Base-by-base conservation (phyloP, 768 basidiomycete genomes). In the Pleurotus cornucopiae region DNA sequence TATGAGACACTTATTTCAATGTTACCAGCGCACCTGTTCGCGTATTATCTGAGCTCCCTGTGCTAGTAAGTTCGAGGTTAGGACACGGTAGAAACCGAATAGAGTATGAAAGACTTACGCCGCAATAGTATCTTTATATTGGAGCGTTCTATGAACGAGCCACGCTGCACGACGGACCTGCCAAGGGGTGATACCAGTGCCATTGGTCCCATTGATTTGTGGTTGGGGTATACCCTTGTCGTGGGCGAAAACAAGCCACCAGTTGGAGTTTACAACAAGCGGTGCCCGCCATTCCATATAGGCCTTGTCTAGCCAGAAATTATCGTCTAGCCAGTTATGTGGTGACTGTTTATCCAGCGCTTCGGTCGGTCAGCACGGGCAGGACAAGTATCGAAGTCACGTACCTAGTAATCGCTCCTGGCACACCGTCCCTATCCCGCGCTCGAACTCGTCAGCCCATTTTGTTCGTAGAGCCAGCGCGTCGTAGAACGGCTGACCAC, bases 261-360 rank as follows among this genome's bases (percentile, higher is more conserved):
- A 98, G 65, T 97, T 98, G 2, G 94, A 95, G 68, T 98, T 88
- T 61, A 98, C 72, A 55, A 90, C 76, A 9, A 98, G 73, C 0
- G 95, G 94, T 0, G 83, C 82, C 30, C 95, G 81, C 85, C 87
- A 92, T 70, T 91, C 88, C 48, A 89, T 84, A 68, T 98, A 98
- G 1, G 91, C 85, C 62, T 88, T 88, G 62, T 88, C 84, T 57
- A 84, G 72, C 96, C 95, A 98, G 61, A 96, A 86, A 55, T 90
- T 93, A 67, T 98, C 94, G 60, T 95, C 83, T 9, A 98, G 80
- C 95, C 95, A 98, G 66, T 96, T 97, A 67, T 86, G 76, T 0
- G 93, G 91, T 5, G 94, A 94, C 1, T 76, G 72, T 61, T 78
- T 83, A 72, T 96, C 94, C 49, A 97, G 79, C 26, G 89, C 93